Evolutionary conservation across 2,329 filamentous ascomycete species (phyloP).

Genomic region (Colletotrichum shisoi): DNA sequence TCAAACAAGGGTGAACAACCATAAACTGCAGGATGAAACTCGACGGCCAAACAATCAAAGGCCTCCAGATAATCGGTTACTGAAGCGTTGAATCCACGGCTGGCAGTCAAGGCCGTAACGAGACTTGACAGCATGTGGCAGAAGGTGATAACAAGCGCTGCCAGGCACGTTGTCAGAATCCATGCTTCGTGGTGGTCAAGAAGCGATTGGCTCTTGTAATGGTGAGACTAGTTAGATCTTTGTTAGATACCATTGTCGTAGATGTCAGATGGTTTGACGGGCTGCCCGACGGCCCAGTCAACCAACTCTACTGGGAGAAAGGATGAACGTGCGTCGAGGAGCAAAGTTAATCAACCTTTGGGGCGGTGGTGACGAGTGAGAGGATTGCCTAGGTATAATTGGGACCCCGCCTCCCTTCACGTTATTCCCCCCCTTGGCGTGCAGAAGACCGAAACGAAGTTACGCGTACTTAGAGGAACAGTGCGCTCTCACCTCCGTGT

Average conservation of each 20-base stretch:
- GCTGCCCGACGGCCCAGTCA: conserved; percentile 13
- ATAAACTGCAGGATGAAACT: conserved; percentile 28
- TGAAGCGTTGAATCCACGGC: neutral
- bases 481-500: conserved; percentile 22
- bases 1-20: conserved; percentile 38
- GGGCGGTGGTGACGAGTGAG: neutral
- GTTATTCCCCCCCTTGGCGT: conserved; percentile 5
- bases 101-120: neutral
- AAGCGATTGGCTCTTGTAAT: conserved; percentile 21
- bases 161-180: conserved; percentile 4
- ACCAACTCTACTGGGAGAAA: conserved; percentile 8
- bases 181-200: conserved; percentile 1
- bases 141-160: neutral
- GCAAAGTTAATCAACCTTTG: conserved; percentile 17
- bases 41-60: conserved; percentile 19
- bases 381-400: conserved; percentile 1
- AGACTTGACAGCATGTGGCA: neutral
- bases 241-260: conserved; percentile 20
- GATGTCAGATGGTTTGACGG: conserved; percentile 19
- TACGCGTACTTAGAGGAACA: conserved; percentile 23
- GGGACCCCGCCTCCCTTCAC: neutral
- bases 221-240: conserved; percentile 21
- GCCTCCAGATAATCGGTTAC: neutral
- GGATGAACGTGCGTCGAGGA: conserved; percentile 22
- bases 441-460: conserved; percentile 27